Conservation (phyloP, 345 rosid species). For the Brassica incana region DNA sequence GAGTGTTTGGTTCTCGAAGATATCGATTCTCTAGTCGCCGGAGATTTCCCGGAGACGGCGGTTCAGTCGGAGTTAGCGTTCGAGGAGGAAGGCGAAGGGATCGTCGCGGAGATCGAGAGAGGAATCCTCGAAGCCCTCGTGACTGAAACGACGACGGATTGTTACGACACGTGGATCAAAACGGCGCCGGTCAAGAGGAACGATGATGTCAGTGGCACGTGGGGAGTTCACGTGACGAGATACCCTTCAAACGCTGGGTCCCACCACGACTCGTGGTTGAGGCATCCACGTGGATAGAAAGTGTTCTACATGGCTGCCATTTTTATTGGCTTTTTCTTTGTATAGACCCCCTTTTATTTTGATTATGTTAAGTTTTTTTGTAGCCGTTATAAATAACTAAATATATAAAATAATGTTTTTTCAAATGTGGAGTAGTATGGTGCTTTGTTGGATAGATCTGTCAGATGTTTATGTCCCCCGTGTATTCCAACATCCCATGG, state of each 20-base stretch:
- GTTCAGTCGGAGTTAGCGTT: conserved; percentile 13
- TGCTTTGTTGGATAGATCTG: conserved; percentile 20
- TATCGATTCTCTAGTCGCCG: conserved; percentile 59
- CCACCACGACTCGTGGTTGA: conserved; percentile 35
- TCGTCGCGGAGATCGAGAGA: conserved; percentile 60
- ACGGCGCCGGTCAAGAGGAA: conserved; percentile 32
- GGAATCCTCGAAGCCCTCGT: conserved; percentile 51
- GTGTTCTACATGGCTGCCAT: not conserved
- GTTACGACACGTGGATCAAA: conserved; percentile 16
- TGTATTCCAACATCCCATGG: conserved; percentile 41
- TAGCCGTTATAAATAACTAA: conserved; percentile 26
- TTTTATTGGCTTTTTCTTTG: conserved; percentile 20
- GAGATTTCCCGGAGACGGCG: conserved; percentile 47
- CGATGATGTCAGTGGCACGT: conserved; percentile 52
- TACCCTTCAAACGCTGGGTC: conserved; percentile 38
- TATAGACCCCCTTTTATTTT: not conserved
- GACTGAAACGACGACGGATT: conserved; percentile 50
- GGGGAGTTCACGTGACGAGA: conserved; percentile 74
- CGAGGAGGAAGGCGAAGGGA: conserved; percentile 56
- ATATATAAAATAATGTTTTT: not conserved
- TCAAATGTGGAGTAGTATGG: conserved; percentile 17
- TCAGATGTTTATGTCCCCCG: conserved; percentile 39
- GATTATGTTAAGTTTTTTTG: conserved; percentile 7
- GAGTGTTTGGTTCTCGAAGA: conserved; percentile 68
- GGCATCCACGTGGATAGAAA: conserved; percentile 41